phyloP scores from a whole-genome alignment of 192 early-diverging fungal species.

The Backusella westeae region DNA sequence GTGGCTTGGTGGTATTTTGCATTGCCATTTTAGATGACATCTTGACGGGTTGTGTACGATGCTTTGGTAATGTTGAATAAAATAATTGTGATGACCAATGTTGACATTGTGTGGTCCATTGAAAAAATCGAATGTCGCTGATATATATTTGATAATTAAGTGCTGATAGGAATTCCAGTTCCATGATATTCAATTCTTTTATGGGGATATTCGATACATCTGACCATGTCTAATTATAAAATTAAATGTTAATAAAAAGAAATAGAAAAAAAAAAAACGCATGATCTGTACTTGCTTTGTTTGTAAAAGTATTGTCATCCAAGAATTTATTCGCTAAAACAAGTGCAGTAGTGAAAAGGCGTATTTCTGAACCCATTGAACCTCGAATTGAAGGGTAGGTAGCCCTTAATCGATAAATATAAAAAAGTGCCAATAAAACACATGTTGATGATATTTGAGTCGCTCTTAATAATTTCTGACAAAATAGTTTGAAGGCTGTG shows the following conservation, averaged over 20 bases:
- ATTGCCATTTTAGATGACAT: background rate
- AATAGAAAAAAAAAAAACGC: slow-evolving; percentile 9
- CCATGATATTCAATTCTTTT: slow-evolving; percentile 80
- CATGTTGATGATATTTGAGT: slow-evolving; percentile 63
- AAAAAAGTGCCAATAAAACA: slow-evolving; percentile 59
- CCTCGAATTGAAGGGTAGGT: slow-evolving; percentile 57
- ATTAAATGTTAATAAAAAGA: slow-evolving; percentile 10
- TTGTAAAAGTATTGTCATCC: slow-evolving; percentile 90
- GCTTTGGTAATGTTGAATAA: background rate
- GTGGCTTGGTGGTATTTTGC: background rate
- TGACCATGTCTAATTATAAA: slow-evolving; percentile 57
- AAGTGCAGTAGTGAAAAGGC: slow-evolving; percentile 79
- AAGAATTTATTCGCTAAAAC: slow-evolving; percentile 85
- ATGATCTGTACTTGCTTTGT: slow-evolving; percentile 42
- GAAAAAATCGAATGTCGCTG: slow-evolving; percentile 63
- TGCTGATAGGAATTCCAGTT: slow-evolving; percentile 80
- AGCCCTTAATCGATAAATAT: slow-evolving; percentile 57
- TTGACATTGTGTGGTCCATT: slow-evolving; percentile 52
- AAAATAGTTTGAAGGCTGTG: slow-evolving; percentile 45
- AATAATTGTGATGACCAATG: slow-evolving; percentile 18
- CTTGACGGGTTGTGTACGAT: background rate
- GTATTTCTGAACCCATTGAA: slow-evolving; percentile 75
- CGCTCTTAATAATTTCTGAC: slow-evolving; percentile 50
- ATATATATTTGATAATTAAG: slow-evolving; percentile 76
- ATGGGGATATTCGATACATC: slow-evolving; percentile 79